Evolutionary conservation across 441 rosid species (phyloP).

Genomic region (Gossypium lobatum): DNA sequence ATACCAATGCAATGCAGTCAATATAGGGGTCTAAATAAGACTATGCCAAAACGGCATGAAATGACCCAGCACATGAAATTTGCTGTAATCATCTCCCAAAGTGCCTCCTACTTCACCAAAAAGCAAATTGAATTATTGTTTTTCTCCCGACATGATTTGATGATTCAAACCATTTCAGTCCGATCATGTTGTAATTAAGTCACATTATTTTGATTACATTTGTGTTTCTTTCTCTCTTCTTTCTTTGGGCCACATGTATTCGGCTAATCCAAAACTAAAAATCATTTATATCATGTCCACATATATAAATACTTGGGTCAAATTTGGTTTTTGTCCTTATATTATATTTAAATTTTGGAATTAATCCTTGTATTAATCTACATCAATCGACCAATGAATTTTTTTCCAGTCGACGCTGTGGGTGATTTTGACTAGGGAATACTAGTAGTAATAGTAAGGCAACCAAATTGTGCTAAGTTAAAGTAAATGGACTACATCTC

Average conservation of each 20-base stretch:
- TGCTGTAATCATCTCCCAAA: background rate
- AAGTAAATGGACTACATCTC: no score
- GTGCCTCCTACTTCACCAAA: background rate
- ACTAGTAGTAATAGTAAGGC: no score
- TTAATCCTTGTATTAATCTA: no score
- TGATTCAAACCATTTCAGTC: background rate
- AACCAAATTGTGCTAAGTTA: no score
- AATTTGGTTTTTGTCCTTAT: no score
- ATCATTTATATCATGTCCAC: background rate
- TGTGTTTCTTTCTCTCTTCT: background rate
- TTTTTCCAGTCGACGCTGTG: no score
- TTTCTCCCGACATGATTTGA: slow-evolving; percentile 8
- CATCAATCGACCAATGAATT: no score
- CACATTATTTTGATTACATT: background rate
- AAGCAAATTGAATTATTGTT: background rate
- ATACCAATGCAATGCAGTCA: background rate
- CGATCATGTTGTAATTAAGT: background rate
- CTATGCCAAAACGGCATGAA: background rate
- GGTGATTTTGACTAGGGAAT: no score
- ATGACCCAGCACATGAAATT: slow-evolving; percentile 2
- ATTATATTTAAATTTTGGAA: no score
- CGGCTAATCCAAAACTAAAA: background rate
- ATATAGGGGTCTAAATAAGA: background rate
- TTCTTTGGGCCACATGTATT: background rate
- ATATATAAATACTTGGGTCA: background rate